These are phyloP conservation scores for Fistulinella prunicolor DNA, from an alignment of 768 basidiomycete species.

Conservation along the genomic window DNA sequence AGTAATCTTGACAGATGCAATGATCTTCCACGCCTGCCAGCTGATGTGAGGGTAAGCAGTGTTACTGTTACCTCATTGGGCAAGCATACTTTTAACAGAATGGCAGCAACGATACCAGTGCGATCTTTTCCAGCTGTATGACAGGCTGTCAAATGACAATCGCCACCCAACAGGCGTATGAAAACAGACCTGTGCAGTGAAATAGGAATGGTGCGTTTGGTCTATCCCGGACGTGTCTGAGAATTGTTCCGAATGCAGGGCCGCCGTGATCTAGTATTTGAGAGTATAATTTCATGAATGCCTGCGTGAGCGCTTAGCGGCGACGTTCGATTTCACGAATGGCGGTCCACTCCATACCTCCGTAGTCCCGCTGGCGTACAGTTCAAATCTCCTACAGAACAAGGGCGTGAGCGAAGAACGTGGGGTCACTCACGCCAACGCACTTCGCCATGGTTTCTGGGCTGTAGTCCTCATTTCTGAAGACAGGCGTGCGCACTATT, in stretches of 20 bases:
- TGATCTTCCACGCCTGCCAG: constrained; percentile 70
- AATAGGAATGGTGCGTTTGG: constrained; percentile 65
- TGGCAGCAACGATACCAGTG: constrained; percentile 72
- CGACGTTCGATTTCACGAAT: not conserved
- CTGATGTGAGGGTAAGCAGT: constrained; percentile 34
- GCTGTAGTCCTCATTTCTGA: constrained; percentile 72
- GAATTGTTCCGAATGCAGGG: constrained; percentile 62
- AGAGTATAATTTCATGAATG: constrained; percentile 77
- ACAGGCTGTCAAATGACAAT: not conserved
- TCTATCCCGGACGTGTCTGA: constrained; percentile 70
- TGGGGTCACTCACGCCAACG: too few relatives aligned
- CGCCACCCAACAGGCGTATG: too few relatives aligned
- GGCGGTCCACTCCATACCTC: constrained; percentile 46
- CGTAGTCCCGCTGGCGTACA: constrained; percentile 78
- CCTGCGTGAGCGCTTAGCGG: constrained; percentile 38
- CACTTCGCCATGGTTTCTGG: constrained; percentile 83
- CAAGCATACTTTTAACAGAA: constrained; percentile 58
- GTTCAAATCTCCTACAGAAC: constrained; percentile 38
- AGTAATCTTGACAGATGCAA: constrained; percentile 68
- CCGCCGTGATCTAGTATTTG: constrained; percentile 79
- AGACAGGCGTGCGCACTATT: constrained; percentile 60
- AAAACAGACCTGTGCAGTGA: constrained; percentile 76
- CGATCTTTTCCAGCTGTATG: constrained; percentile 73
- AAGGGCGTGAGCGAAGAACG: too few relatives aligned
- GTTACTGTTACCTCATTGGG: not conserved